phyloP scores from a whole-genome alignment of 139 green algal species.

The Klebsormidium nitens region DNA sequence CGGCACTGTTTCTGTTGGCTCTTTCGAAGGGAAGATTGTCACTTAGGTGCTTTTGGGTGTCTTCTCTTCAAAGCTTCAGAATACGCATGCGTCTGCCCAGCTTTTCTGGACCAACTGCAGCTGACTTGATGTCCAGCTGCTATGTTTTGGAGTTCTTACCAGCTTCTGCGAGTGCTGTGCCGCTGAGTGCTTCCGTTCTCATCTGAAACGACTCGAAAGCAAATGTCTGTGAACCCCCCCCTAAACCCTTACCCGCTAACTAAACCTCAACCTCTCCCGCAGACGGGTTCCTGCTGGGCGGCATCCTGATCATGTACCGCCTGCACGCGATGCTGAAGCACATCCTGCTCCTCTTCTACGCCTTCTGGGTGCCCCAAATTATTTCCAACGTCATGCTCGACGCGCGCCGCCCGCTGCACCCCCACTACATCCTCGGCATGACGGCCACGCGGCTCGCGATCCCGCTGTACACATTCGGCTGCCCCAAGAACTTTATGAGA shows the following conservation, averaged over 20 bases:
- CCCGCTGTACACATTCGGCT: conserved; percentile 68
- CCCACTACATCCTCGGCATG: conserved; percentile 72
- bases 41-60: conserved; percentile 4
- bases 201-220: too few species aligned
- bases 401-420: conserved; percentile 57
- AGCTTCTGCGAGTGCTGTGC: too few species aligned
- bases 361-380: conserved; percentile 85
- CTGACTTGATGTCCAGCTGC: too few species aligned
- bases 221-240: too few species aligned
- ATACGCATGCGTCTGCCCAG: not conserved
- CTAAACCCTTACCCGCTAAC: too few species aligned
- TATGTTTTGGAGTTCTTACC: too few species aligned
- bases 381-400: conserved; percentile 53
- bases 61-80: not conserved
- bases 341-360: conserved; percentile 46
- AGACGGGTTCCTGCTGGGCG: conserved; percentile 43
- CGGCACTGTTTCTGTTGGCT: too few species aligned
- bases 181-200: too few species aligned
- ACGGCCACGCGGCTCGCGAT: conserved; percentile 53
- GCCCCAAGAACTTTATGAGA: conserved; percentile 41
- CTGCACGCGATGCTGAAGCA: conserved; percentile 19
- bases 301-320: conserved; percentile 50
- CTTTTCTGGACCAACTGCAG: conserved; percentile 1
- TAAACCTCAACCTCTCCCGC: conserved; percentile 10
- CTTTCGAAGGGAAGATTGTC: too few species aligned